These are phyloP conservation scores for Fraxinus greggii DNA, from an alignment of 305 asterid species.

Conservation along the genomic window DNA sequence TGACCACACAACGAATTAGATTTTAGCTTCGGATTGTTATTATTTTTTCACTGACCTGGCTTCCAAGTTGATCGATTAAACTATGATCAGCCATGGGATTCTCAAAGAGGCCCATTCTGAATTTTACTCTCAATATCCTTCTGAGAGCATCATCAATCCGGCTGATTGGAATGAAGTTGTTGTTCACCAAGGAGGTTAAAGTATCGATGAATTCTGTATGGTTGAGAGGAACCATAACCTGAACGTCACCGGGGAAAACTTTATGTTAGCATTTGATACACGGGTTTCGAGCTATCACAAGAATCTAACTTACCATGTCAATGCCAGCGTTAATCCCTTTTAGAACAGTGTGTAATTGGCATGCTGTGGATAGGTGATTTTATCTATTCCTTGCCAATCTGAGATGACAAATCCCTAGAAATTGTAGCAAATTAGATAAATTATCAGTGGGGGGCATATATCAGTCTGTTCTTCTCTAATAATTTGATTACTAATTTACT, in stretches of 20 bases:
- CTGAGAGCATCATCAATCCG: constrained; percentile 45
- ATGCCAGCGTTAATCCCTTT: constrained; percentile 43
- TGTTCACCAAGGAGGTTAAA: constrained; percentile 38
- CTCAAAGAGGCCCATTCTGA: constrained; percentile 37
- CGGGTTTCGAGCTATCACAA: not conserved
- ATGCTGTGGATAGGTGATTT: constrained; percentile 35
- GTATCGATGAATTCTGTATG: constrained; percentile 35
- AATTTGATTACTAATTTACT: not conserved
- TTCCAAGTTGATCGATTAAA: constrained; percentile 36
- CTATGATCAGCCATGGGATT: constrained; percentile 39
- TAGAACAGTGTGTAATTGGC: constrained; percentile 46
- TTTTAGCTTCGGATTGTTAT: too few species aligned
- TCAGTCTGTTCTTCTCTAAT: not conserved
- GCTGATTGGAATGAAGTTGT: constrained; percentile 35
- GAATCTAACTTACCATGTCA: constrained; percentile 38
- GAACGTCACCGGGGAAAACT: not conserved
- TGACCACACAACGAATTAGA: too few species aligned
- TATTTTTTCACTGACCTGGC: not conserved
- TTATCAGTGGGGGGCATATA: not conserved
- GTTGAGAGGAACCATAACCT: constrained; percentile 51
- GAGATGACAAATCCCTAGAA: constrained; percentile 48
- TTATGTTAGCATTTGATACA: not conserved
- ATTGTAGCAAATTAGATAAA: not conserved
- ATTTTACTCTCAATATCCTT: constrained; percentile 46
- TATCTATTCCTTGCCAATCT: constrained; percentile 51